A percentile compares a stretch with the other conserved stretches of the same genome.
Evolutionary conservation across 345 rosid species (phyloP).

Genomic region (Linum trigynum): DNA sequence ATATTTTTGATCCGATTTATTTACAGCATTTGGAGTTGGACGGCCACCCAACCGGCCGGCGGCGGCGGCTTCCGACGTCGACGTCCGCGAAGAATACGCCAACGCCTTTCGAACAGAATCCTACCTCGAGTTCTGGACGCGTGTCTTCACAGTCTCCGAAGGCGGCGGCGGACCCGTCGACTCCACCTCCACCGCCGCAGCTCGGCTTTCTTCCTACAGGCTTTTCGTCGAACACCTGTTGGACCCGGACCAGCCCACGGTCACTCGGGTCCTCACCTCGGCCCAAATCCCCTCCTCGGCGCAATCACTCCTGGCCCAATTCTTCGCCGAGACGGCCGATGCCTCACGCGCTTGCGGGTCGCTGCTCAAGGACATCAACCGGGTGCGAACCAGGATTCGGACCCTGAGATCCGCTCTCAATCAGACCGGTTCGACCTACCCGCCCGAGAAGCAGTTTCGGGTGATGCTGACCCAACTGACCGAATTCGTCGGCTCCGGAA

Average conservation of each 20-base stretch:
- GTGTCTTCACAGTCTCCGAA: slow-evolving; percentile 25
- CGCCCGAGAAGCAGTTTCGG: background rate
- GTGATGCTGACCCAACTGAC: slow-evolving; percentile 13
- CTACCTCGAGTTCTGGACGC: slow-evolving; percentile 65
- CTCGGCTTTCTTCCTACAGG: slow-evolving; percentile 66
- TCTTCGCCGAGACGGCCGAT: slow-evolving; percentile 48
- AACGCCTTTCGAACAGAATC: slow-evolving; percentile 82
- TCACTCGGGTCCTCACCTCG: slow-evolving; percentile 27
- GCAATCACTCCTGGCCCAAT: slow-evolving; percentile 36
- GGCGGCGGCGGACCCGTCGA: slow-evolving; percentile 13
- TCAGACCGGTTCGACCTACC: background rate
- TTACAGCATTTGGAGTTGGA: background rate
- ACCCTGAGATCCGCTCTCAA: slow-evolving; percentile 26
- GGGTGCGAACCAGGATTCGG: slow-evolving; percentile 29
- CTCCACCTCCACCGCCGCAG: slow-evolving; percentile 46
- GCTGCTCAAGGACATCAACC: slow-evolving; percentile 43
- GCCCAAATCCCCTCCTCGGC: slow-evolving; percentile 17
- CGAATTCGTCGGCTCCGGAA: slow-evolving; percentile 21
- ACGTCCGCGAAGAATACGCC: slow-evolving; percentile 73
- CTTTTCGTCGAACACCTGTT: slow-evolving; percentile 59
- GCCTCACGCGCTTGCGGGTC: slow-evolving; percentile 48
- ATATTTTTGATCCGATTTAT: too few relatives aligned
- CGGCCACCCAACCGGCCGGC: background rate
- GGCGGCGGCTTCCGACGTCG: slow-evolving; percentile 18
- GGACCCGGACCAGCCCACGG: slow-evolving; percentile 52